Base-by-base conservation (phyloP, 2,329 filamentous ascomycete species). In the Ophiostoma fasciatum region DNA sequence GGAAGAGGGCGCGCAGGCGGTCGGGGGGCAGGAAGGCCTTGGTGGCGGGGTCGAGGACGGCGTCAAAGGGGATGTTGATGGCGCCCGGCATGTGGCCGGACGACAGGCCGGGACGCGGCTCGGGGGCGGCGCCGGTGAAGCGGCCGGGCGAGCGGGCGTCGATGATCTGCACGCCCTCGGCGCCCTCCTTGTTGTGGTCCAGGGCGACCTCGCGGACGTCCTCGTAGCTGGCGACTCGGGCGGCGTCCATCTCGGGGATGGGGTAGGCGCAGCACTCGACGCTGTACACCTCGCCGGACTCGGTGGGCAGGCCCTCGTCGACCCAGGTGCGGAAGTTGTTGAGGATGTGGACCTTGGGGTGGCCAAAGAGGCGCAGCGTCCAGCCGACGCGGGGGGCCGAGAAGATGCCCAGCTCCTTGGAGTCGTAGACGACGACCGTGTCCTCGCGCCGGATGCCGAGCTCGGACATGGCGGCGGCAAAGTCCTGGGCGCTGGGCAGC, bases 241-340 rank as follows among this genome's bases (percentile, higher is more conserved):
- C 60, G 22, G 45, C 43, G 33, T 73, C 65, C 37, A 76, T 59
- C 49, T 75, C 63, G 4, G 73, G 73, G 37, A 78, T 78, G 3
- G 69, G 72, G 41, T 79, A 79, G 1, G 66, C 61, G 42, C 68
- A 71, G 51, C 73, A 77, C 50, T 78, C 74, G 30, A 78, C 69
- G 38, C 62, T 73, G 56, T 74, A 78, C 35, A 82, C 58, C 54
- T 81, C 62, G 35, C 88, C 87, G n/a, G 74, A 75, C 60, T 94
- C 85, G 1, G 78, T 80, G 0, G 85, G 82, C 45, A 77, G 71
- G 2, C 82, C 84, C 51, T 92, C 68, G 23, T 88, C 80, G 2
- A 88, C 77, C 84, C 87, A 98, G n/a, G 82, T 60, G 55, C 78
- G 82, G 62, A 94, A 98, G 61, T 98, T 98, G 62, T 98, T 92